Base-by-base conservation (phyloP, 352 stramenopile species). In the Phytophthora rubi region DNA sequence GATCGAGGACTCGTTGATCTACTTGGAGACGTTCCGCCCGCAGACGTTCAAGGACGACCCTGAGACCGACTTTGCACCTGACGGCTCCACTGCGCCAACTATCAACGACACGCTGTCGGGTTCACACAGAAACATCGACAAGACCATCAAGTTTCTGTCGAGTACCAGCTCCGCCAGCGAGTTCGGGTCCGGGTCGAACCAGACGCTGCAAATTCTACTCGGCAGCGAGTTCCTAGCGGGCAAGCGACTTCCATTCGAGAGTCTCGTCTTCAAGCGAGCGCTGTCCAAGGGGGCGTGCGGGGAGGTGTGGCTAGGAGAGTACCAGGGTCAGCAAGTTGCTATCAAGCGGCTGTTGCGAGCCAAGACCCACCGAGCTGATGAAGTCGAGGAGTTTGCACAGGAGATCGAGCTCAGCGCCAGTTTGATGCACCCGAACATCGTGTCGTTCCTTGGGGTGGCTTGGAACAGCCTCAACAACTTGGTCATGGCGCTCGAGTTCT, bases 401-500 rank as follows among this genome's bases (percentile, higher is more conserved):
- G 42, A 49, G 42, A 49, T 49, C n/a, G 42, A 49, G 42, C 42
- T 49, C 42, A 49, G 42, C 42, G 42, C 42, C 42, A 49, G 42
- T 23, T 21, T 49, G 16, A 2, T 23, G 42, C 42, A 49, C 42
- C 42, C 42, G 13, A 48, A 48, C 42, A 48, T 48, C 42, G 42
- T 49, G 2, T 49, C 42, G 42, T 49, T 49, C 42, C 7, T 49
- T 49, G 42, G 42, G 15, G 16, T 49, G 42, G 42, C 42, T 7
- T 49, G 42, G 42, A 49, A 49, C 7, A 49, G 42, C 30, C 39
- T 86, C 15, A 65, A 78, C 55, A 80, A 86, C 57, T 44, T 86
- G 9, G 52, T 63, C 3, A 80, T 82, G 53, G 70, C 74, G 15
- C 57, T 82, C 3, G 79, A 86, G 51, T 86, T 75, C 53, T 55